Conservation (phyloP, 164 flowering plant genomes). For the Chimonanthus praecox region DNA sequence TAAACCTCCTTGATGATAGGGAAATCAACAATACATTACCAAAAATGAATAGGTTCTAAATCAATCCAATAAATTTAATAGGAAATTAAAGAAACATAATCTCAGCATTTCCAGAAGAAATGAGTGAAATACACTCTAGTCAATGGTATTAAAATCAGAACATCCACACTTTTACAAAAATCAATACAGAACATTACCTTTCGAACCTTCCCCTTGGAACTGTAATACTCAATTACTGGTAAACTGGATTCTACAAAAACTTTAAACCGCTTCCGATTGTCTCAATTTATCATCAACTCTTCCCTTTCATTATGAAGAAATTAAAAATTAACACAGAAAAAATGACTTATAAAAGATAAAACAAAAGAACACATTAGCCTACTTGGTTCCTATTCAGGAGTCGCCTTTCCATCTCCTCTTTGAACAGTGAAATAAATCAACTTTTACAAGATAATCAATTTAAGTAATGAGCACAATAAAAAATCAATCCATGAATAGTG, state of each 20-base stretch:
- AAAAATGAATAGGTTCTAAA: no score
- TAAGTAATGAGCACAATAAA: no score
- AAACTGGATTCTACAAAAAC: slow-evolving; percentile 75
- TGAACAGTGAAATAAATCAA: slow-evolving; percentile 80
- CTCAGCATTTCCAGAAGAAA: not conserved
- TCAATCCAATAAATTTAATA: not conserved
- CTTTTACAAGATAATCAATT: slow-evolving; percentile 28
- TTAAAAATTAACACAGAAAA: not conserved
- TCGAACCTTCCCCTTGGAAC: slow-evolving; percentile 56
- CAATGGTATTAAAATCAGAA: no score
- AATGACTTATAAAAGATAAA: not conserved
- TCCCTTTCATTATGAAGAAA: slow-evolving; percentile 41
- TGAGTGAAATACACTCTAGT: no score
- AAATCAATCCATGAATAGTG: no score
- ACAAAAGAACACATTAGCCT: slow-evolving; percentile 7
- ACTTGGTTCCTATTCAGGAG: slow-evolving; percentile 86
- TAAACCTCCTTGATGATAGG: no score
- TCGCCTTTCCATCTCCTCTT: slow-evolving; percentile 95
- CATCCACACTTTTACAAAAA: no score
- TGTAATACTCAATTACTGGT: slow-evolving; percentile 67
- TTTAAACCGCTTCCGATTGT: slow-evolving; percentile 80
- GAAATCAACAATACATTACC: no score
- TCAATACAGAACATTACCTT: slow-evolving; percentile 37
- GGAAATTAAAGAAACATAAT: no score
- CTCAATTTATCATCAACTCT: slow-evolving; percentile 88